These are phyloP conservation scores for Escallonia herrerae DNA, from an alignment of 129 eudicot species.

Conservation along the genomic window DNA sequence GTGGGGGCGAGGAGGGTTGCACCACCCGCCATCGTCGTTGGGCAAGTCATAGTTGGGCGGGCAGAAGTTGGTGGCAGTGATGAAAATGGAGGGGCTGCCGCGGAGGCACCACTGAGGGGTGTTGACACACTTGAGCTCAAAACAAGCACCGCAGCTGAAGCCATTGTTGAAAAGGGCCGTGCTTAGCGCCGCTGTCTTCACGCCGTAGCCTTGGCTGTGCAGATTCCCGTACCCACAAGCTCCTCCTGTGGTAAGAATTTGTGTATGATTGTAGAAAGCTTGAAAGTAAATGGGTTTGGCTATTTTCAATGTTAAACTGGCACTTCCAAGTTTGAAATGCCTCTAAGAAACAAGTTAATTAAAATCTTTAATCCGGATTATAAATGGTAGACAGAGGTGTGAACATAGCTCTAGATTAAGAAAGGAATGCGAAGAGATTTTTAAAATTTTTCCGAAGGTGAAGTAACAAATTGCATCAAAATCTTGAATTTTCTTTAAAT, in stretches of 20 bases:
- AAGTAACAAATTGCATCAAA: too few species aligned
- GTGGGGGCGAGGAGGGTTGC: slow-evolving; percentile 62
- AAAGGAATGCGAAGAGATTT: too few species aligned
- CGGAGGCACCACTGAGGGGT: slow-evolving; percentile 56
- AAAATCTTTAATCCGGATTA: too few species aligned
- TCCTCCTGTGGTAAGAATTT: slow-evolving; percentile 31
- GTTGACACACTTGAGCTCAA: slow-evolving; percentile 48
- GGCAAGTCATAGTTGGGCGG: slow-evolving; percentile 60
- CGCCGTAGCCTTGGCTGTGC: slow-evolving; percentile 70
- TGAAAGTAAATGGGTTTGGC: not conserved
- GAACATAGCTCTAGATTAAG: too few species aligned
- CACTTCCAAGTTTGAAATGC: too few species aligned
- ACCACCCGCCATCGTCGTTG: slow-evolving; percentile 64
- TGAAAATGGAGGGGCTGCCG: slow-evolving; percentile 53
- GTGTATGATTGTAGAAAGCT: too few species aligned
- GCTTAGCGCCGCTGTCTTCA: slow-evolving; percentile 61
- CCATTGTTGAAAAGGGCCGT: slow-evolving; percentile 63
- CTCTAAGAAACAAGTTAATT: too few species aligned
- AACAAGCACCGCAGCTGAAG: slow-evolving; percentile 57
- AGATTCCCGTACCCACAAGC: slow-evolving; percentile 67
- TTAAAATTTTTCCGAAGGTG: too few species aligned
- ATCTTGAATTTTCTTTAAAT: too few species aligned
- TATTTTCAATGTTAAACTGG: not conserved
- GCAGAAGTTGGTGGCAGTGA: slow-evolving; percentile 65
- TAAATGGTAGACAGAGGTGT: not conserved